Conservation (phyloP, 495 filamentous ascomycete genomes). For the Corynascus novoguineensis region DNA sequence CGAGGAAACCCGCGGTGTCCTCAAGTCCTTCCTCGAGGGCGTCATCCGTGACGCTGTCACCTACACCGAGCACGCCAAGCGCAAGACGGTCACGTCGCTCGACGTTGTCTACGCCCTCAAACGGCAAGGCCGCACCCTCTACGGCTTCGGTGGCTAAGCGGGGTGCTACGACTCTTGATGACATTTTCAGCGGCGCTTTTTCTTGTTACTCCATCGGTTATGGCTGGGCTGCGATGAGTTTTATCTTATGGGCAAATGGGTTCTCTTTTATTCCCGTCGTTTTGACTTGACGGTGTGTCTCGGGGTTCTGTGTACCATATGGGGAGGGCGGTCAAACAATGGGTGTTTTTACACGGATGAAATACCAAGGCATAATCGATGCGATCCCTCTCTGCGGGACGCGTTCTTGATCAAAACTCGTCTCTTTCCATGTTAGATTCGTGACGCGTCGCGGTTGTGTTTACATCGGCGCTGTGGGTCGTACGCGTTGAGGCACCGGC, state of each 20-base stretch:
- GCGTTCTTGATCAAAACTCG: constrained; percentile 16
- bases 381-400: constrained; percentile 2
- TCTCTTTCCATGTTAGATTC: not conserved
- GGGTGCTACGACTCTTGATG: not conserved
- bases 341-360: constrained; percentile 20
- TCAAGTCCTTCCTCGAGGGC: constrained; percentile 99
- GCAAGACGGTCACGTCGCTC: constrained; percentile 93
- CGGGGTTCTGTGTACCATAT: constrained; percentile 21
- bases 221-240: constrained; percentile 16
- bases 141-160: constrained; percentile 92
- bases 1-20: constrained; percentile 99
- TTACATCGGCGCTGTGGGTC: not conserved
- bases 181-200: constrained; percentile 14
- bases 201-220: constrained; percentile 11
- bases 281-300: too few relatives aligned
- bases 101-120: constrained; percentile 94
- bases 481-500: not conserved
- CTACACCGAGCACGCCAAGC: constrained; percentile 96
- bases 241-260: constrained; percentile 22
- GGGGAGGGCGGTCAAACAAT: constrained; percentile 6
- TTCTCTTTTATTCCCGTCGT: constrained; percentile 12
- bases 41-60: constrained; percentile 99
- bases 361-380: constrained; percentile 24
- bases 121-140: constrained; percentile 89
- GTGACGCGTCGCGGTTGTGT: constrained; percentile 10